A percentile compares a stretch with the other conserved stretches of the same genome.
Conservation (phyloP, 2,329 filamentous ascomycete species). For the Hirsutella thompsonii region DNA sequence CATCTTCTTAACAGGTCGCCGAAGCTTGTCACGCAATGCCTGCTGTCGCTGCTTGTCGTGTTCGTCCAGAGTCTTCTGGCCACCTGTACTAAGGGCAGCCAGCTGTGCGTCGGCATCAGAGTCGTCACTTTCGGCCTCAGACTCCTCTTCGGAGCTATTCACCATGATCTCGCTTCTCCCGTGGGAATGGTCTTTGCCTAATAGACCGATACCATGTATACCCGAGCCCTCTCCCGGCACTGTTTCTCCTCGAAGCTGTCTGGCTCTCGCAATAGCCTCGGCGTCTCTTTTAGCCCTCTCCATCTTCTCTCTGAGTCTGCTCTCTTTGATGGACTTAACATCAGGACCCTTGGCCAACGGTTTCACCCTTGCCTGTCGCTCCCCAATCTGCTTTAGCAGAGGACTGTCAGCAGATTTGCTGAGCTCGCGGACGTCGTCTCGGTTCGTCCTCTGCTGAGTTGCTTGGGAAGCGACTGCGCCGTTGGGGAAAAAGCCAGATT, state of each 20-base stretch:
- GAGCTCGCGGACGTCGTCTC: conserved; percentile 33
- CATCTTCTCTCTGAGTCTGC: conserved; percentile 61
- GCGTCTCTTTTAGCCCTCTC: conserved; percentile 62
- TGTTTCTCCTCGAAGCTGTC: conserved; percentile 25
- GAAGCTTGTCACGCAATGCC: conserved; percentile 40
- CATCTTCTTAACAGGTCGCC: conserved; percentile 71
- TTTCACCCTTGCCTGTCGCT: conserved; percentile 16
- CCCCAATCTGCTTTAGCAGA: conserved; percentile 32
- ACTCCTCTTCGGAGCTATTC: conserved; percentile 63
- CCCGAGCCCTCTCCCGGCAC: conserved; percentile 63
- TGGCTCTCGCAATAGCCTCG: conserved; percentile 57
- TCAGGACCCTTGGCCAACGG: conserved; percentile 15
- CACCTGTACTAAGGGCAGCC: conserved; percentile 33
- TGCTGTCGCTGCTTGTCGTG: conserved; percentile 30
- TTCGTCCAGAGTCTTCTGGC: conserved; percentile 34
- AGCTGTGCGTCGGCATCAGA: conserved; percentile 37
- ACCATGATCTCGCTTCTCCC: conserved; percentile 81
- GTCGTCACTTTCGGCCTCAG: conserved; percentile 51
- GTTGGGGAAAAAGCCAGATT: conserved; percentile 24
- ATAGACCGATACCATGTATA: conserved; percentile 54
- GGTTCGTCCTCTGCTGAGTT: conserved; percentile 20
- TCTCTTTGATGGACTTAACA: conserved; percentile 42
- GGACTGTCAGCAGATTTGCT: conserved; percentile 33
- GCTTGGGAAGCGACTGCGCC: conserved; percentile 8
- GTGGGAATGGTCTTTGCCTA: conserved; percentile 64